Base-by-base conservation (phyloP, 352 stramenopile genomes). In the Globisporangium perplexum region DNA sequence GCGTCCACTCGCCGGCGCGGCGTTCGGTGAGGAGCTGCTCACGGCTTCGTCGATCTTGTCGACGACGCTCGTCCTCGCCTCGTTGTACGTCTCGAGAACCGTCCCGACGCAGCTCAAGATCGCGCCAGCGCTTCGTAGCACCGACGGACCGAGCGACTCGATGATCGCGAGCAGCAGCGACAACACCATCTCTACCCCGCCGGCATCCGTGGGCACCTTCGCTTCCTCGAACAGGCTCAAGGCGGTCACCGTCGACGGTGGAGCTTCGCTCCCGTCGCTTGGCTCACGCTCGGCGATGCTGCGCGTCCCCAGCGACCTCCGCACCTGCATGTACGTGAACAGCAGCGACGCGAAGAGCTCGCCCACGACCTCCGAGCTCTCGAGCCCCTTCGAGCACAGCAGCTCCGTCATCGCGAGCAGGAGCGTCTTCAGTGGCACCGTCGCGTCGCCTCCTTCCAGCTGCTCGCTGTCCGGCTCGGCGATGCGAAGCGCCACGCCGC, bases 311-410 rank as follows among this genome's bases (percentile, higher is more conserved):
- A 45, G n/a, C 30, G 47, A 7, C 8, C 44, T 23, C 23, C 77
- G 66, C 4, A 91, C 62, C 4, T 74, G 55, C 83, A 92, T 92
- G 58, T 92, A 92, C 15, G 71, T 87, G 7, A 88, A 66, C 43
- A 94, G 51, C 10, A 94, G 65, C 8, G 77, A 88, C 33, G 75
- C 69, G 59, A 94, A 92, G 6, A 94, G 64, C 7, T 91, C 68
- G 2, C 83, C 80, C 15, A 91, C 77, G 8, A 92, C 83, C 33
- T 81, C 56, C 0, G 65, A 85, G 0, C 53, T 60, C 55, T 91
- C 75, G 7, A 92, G 65, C 20, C 90, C 67, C 49, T 88, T 85
- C n/a, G 65, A 62, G 6, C 66, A 60, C 1, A 94, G 57, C 18
- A 92, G 33, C 33, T 88, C 65, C 3, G 87, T 68, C 31, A 90